Conservation (phyloP, 2,329 filamentous ascomycete species). For the Aureobasidium sp. region DNA sequence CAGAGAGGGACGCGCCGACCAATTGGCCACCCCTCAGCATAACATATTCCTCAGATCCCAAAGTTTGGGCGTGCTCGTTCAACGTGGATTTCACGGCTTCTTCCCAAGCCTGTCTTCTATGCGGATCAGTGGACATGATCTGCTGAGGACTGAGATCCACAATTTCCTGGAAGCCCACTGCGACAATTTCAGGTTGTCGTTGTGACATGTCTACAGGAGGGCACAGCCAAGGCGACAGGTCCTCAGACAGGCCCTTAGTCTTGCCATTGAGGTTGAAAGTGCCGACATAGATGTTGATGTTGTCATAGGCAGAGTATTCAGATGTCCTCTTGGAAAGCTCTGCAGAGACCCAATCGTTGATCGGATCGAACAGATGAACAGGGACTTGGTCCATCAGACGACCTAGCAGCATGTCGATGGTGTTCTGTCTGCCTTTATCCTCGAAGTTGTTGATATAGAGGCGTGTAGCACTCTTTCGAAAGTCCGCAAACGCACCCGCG, state of each 20-base stretch:
- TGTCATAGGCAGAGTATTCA: slow-evolving; percentile 69
- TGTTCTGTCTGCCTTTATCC: slow-evolving; percentile 86
- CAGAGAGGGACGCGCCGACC: slow-evolving; percentile 84
- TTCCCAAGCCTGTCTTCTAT: slow-evolving; percentile 80
- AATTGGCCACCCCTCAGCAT: slow-evolving; percentile 86
- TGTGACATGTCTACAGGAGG: slow-evolving; percentile 52
- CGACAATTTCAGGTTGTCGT: slow-evolving; percentile 73
- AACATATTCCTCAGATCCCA: slow-evolving; percentile 73
- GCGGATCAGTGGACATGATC: slow-evolving; percentile 96
- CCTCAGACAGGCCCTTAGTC: slow-evolving; percentile 67
- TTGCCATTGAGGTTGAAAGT: slow-evolving; percentile 95
- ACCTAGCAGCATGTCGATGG: slow-evolving; percentile 90
- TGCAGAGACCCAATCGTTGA: slow-evolving; percentile 79
- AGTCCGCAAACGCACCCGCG: slow-evolving; percentile 88
- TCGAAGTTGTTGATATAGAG: slow-evolving; percentile 98
- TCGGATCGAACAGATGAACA: slow-evolving; percentile 84
- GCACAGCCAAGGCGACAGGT: slow-evolving; percentile 81
- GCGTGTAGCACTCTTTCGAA: slow-evolving; percentile 85
- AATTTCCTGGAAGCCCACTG: slow-evolving; percentile 93
- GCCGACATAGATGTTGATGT: slow-evolving; percentile 74
- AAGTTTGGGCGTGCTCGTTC: slow-evolving; percentile 60
- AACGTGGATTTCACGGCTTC: slow-evolving; percentile 68
- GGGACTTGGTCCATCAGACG: slow-evolving; percentile 74
- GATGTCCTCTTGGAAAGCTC: slow-evolving; percentile 61
- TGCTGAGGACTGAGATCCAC: slow-evolving; percentile 97